These are phyloP conservation scores for Ottelia alismoides DNA, from an alignment of 106 monocot genomes.

Conservation along the genomic window DNA sequence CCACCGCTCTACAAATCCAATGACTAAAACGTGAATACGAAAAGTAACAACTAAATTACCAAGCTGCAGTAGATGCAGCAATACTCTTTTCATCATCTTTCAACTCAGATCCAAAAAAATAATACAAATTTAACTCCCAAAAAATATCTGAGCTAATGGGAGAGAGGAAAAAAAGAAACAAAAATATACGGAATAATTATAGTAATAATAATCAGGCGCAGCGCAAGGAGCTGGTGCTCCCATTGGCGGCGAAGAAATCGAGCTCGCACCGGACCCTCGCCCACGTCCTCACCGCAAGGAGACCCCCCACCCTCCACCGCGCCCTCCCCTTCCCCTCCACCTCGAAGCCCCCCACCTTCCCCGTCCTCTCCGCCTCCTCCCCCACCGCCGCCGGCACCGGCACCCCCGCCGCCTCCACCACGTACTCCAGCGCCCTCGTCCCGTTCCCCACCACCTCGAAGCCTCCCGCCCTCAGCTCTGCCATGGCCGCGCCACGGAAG, in stretches of 20 bases:
- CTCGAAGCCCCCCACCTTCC: conserved; percentile 26
- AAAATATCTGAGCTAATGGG: too few relatives aligned
- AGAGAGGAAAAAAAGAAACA: too few relatives aligned
- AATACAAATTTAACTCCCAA: too few relatives aligned
- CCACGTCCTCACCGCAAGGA: conserved; percentile 29
- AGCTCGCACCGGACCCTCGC: conserved; percentile 39
- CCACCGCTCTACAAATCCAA: too few relatives aligned
- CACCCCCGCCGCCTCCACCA: conserved; percentile 25
- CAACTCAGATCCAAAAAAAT: too few relatives aligned
- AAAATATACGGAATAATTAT: too few relatives aligned
- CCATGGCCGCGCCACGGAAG: conserved; percentile 32
- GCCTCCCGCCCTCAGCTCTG: conserved; percentile 25
- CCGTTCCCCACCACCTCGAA: conserved; percentile 45
- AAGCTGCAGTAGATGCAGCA: too few relatives aligned
- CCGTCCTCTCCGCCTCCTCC: conserved; percentile 27
- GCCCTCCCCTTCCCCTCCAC: conserved; percentile 49
- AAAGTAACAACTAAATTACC: too few relatives aligned
- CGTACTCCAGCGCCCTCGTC: conserved; percentile 34
- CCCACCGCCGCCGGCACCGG: conserved; percentile 40
- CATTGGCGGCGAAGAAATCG: conserved; percentile 37
- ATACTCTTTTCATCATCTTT: too few relatives aligned
- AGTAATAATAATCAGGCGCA: too few relatives aligned
- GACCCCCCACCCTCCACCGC: conserved; percentile 41
- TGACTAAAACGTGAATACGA: too few relatives aligned
- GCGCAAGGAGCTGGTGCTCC: too few relatives aligned